phyloP scores from a whole-genome alignment of 441 rosid species.

The Pelargonium citronellum region DNA sequence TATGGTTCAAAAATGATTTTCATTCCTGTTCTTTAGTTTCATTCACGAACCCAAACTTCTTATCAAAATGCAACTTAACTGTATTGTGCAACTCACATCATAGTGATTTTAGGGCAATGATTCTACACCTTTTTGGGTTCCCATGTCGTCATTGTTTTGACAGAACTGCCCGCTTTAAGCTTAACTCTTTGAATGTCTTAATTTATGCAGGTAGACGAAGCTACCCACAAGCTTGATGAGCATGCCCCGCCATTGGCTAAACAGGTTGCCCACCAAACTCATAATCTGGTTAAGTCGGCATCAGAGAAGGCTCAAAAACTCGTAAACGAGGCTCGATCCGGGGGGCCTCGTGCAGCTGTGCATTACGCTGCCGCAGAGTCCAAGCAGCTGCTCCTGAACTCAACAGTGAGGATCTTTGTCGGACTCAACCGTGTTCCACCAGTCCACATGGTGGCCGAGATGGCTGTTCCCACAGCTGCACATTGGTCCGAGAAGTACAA shows the following conservation, averaged over 20 bases:
- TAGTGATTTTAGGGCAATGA: too few relatives aligned
- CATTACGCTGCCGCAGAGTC: constrained; percentile 44
- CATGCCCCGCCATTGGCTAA: constrained; percentile 69
- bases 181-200: background rate
- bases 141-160: too few relatives aligned
- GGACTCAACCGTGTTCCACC: constrained; percentile 44
- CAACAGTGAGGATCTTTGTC: constrained; percentile 49
- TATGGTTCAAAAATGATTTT: too few relatives aligned
- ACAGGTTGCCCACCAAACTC: constrained; percentile 39
- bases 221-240: constrained; percentile 45
- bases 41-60: too few relatives aligned
- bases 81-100: too few relatives aligned
- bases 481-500: constrained; percentile 49
- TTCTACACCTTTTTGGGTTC: too few relatives aligned
- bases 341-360: constrained; percentile 60
- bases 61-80: too few relatives aligned
- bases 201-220: constrained; percentile 57
- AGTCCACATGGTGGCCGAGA: constrained; percentile 40
- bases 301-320: constrained; percentile 44
- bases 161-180: background rate
- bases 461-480: constrained; percentile 54
- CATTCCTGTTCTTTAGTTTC: too few relatives aligned
- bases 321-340: constrained; percentile 42
- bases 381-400: constrained; percentile 39
- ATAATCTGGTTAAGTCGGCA: constrained; percentile 31